phyloP scores from a whole-genome alignment of 805 yeast species.

The Sporopachydermia quercuum region DNA sequence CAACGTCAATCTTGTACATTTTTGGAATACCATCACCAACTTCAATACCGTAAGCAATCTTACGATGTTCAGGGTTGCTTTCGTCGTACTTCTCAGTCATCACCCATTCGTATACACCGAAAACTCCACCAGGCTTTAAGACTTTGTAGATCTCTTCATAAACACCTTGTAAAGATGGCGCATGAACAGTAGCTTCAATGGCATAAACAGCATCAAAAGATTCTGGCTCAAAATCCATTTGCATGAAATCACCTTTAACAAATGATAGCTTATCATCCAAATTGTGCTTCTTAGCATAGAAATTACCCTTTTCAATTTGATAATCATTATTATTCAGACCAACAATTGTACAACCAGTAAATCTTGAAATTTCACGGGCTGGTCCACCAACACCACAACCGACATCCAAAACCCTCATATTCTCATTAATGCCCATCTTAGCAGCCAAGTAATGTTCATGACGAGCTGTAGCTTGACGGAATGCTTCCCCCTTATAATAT shows the following conservation, averaged over 20 bases:
- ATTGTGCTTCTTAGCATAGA: constrained; percentile 52
- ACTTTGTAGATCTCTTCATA: constrained; percentile 89
- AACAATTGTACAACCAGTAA: constrained; percentile 73
- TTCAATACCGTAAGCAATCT: constrained; percentile 93
- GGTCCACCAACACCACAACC: constrained; percentile 99
- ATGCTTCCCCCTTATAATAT: constrained; percentile 85
- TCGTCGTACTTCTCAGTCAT: constrained; percentile 92
- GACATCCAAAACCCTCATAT: constrained; percentile 86
- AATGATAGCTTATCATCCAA: constrained; percentile 63
- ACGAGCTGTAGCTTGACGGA: constrained; percentile 81
- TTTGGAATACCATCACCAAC: constrained; percentile 98
- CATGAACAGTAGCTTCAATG: constrained; percentile 97
- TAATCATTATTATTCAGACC: constrained; percentile 96
- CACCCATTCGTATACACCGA: constrained; percentile 99
- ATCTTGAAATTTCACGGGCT: constrained; percentile 88
- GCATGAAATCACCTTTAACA: constrained; percentile 98
- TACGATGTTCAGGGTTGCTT: constrained; percentile 75
- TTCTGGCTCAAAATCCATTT: constrained; percentile 87
- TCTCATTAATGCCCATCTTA: constrained; percentile 65
- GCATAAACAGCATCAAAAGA: constrained; percentile 95
- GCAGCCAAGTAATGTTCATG: constrained; percentile 92
- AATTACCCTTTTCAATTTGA: constrained; percentile 82
- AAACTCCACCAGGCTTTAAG: constrained; percentile 92
- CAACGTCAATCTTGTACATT: constrained; percentile 79
- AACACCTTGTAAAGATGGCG: constrained; percentile 92